Base-by-base conservation (phyloP, 2,329 filamentous ascomycete species). In the Fusarium udum region DNA sequence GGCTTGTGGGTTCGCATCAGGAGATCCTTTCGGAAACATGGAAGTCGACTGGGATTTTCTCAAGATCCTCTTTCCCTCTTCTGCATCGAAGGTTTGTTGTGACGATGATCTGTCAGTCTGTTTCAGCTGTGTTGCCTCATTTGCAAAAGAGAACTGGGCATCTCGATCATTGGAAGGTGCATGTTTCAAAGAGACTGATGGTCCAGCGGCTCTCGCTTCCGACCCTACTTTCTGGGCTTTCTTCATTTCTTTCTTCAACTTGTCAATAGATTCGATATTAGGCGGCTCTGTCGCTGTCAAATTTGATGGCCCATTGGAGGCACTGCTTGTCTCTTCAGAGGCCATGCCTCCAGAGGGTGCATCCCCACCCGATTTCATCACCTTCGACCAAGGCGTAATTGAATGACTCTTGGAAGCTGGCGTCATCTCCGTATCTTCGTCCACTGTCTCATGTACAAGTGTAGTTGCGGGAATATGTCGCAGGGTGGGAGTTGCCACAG, bases 171-270 rank as follows among this genome's bases (percentile, higher is more conserved):
- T 55, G 8, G 55, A 22, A 20, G 28, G 24, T 28, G 39, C 18
- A 26, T 39, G 6, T 26, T 72, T 61, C 20, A 60, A 64, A 26
- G 37, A 46, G 24, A 40, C 40, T 37, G 64, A 59, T 28, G 52
- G 34, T 28, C 67, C 49, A 24, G 57, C 51, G 20, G 61, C 52
- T 24, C 71, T 73, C 16, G 62, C 56, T 62, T 72, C 61, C 16
- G 68, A 67, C 26, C 77, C 79, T 43, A 79, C 71, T 52, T 80
- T 82, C 72, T 81, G 80, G 15, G 78, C 78, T 69, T 81, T 81
- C 62, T 81, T 83, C 72, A 81, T 83, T 48, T 83, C 78, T 62
- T 82, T 80, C 65, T 79, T 82, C 24, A 75, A 78, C 64, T 80
- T 79, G 9, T 69, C 48, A 22, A 69, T 24, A 28, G 36, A 56